Percentiles rank a stretch among this genome's conserved stretches.
These are phyloP conservation scores for Thamnidium elegans DNA, from an alignment of 192 early-diverging fungal species.

Conservation along the genomic window DNA sequence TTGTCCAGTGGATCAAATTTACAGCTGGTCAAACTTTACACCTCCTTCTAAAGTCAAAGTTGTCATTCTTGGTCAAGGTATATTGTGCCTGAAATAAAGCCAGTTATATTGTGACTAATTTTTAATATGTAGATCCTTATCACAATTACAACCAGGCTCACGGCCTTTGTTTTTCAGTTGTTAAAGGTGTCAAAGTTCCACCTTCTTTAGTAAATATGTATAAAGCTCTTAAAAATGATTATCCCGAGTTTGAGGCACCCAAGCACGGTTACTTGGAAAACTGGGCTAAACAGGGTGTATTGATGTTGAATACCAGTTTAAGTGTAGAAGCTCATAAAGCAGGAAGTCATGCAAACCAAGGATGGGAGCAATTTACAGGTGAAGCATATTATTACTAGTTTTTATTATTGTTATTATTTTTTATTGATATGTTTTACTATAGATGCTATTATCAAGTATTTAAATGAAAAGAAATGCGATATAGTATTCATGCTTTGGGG, in stretches of 20 bases:
- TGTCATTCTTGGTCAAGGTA: conserved; percentile 93
- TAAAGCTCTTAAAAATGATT: conserved; percentile 71
- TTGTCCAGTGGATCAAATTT: conserved; percentile 58
- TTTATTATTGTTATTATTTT: not conserved
- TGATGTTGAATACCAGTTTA: conserved; percentile 85
- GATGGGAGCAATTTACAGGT: conserved; percentile 85
- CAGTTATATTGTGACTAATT: not conserved
- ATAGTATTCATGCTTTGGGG: conserved; percentile 98
- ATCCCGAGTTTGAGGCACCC: conserved; percentile 67
- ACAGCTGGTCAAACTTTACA: conserved; percentile 79
- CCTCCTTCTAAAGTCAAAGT: conserved; percentile 69
- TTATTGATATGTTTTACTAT: not conserved
- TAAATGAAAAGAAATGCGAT: conserved; percentile 56
- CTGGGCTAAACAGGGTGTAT: conserved; percentile 84
- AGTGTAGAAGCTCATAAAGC: conserved; percentile 80
- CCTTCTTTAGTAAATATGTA: conserved; percentile 94
- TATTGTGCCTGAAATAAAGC: conserved; percentile 9
- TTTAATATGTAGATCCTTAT: conserved; percentile 61
- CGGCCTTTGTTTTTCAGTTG: conserved; percentile 90
- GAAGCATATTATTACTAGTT: not conserved
- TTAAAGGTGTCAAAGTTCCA: conserved; percentile 68
- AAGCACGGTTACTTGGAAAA: conserved; percentile 76
- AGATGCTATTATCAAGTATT: conserved; percentile 73
- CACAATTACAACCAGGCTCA: conserved; percentile 74
- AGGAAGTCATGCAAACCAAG: conserved; percentile 75